phyloP scores from a whole-genome alignment of 2,329 filamentous ascomycete genomes.

The Pseudogymnoascus pannorum region DNA sequence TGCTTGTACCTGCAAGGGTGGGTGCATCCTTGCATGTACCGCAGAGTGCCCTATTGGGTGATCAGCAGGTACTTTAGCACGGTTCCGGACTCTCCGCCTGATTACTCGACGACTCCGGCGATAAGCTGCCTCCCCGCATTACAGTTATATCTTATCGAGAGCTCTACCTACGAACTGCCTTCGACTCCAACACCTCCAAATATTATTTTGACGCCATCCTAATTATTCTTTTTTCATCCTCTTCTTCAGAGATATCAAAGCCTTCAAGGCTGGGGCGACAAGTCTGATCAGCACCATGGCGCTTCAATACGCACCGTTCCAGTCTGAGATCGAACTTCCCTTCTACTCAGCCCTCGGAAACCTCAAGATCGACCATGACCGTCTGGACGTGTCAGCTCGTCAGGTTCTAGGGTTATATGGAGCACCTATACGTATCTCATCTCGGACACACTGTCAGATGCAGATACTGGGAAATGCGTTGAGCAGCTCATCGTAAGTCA shows the following conservation, averaged over 20 bases:
- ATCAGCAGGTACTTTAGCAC: constrained; percentile 6
- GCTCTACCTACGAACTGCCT: background rate
- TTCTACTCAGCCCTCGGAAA: constrained; percentile 92
- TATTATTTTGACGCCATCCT: background rate
- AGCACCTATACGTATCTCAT: constrained; percentile 44
- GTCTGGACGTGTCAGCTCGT: constrained; percentile 87
- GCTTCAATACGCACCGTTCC: constrained; percentile 79
- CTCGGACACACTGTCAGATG: constrained; percentile 67
- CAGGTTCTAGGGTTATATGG: constrained; percentile 82
- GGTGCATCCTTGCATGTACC: background rate
- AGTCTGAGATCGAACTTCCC: constrained; percentile 87
- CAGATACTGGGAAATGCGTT: constrained; percentile 84
- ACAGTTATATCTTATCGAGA: background rate
- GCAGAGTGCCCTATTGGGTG: background rate
- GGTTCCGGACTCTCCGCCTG: constrained; percentile 5
- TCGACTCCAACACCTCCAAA: background rate
- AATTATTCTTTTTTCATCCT: background rate
- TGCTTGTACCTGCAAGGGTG: constrained; percentile 4
- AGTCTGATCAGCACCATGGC: constrained; percentile 20
- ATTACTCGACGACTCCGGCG: constrained; percentile 7
- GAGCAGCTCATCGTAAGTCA: constrained; percentile 69
- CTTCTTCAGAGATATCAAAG: background rate
- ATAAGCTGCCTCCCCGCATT: constrained; percentile 7
- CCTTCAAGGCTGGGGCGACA: constrained; percentile 4
- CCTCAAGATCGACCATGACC: constrained; percentile 94